Evolutionary conservation across 129 eudicot species (phyloP).

Genomic region (Tagetes patula): DNA sequence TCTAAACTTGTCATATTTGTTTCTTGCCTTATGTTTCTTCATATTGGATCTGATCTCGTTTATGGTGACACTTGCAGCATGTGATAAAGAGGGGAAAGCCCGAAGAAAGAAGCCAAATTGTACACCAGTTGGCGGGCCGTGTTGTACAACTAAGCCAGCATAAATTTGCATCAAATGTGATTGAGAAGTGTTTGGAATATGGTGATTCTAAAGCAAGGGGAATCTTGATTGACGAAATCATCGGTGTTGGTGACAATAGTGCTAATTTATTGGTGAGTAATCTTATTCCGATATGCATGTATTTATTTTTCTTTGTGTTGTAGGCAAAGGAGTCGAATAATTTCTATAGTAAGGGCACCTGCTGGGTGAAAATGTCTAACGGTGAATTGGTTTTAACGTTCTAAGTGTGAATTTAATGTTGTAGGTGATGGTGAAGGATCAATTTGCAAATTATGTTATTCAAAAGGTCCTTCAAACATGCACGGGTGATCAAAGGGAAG

Average conservation of each 20-base stretch:
- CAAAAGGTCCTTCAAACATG: slow-evolving; percentile 76
- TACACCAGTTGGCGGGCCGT: slow-evolving; percentile 45
- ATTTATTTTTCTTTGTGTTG: background rate
- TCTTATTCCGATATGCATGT: background rate
- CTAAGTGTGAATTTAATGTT: slow-evolving; percentile 23
- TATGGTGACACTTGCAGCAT: slow-evolving; percentile 41
- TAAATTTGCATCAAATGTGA: slow-evolving; percentile 74
- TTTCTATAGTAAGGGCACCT: background rate
- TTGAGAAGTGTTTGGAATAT: slow-evolving; percentile 69
- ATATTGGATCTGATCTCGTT: background rate
- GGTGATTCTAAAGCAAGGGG: slow-evolving; percentile 57
- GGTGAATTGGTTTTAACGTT: background rate
- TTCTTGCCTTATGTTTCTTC: background rate
- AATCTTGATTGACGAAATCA: slow-evolving; percentile 58
- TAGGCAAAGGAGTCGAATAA: background rate
- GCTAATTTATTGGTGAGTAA: slow-evolving; percentile 67
- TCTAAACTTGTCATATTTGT: background rate
- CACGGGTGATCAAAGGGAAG: slow-evolving; percentile 47
- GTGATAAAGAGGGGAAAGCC: slow-evolving; percentile 62
- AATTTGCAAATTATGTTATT: slow-evolving; percentile 83
- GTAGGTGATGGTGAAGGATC: slow-evolving; percentile 90
- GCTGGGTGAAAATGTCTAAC: background rate
- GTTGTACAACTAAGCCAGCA: slow-evolving; percentile 69
- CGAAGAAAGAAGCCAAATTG: slow-evolving; percentile 56
- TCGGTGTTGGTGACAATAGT: slow-evolving; percentile 55